Evolutionary conservation across 257 asterid genomes (phyloP).

Genomic region (Solanum pinnatisectum): DNA sequence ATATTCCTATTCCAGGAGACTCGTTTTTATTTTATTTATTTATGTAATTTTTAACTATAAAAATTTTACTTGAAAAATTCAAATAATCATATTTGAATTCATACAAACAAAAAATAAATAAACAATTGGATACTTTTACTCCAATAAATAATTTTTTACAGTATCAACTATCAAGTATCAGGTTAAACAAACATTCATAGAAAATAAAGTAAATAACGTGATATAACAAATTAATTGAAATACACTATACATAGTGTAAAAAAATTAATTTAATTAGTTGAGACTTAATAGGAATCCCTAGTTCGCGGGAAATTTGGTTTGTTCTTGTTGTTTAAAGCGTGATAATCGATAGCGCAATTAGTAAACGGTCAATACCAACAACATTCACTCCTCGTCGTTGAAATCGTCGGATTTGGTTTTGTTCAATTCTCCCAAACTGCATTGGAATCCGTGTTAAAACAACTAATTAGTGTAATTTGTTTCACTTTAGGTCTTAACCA

Average conservation of each 20-base stretch:
- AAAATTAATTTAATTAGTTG: not conserved
- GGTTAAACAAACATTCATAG: not conserved
- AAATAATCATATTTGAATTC: not conserved
- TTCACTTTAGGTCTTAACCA: not conserved
- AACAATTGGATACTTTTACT: not conserved
- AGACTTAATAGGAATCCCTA: not conserved
- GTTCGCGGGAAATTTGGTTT: not conserved
- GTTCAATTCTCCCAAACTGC: not conserved
- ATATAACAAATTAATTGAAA: not conserved
- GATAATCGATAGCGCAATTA: not conserved
- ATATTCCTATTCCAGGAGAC: not conserved
- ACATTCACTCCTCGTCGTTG: not conserved
- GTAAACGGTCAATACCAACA: not conserved
- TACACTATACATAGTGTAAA: not conserved
- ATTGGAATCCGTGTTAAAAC: not conserved
- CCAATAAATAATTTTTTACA: not conserved
- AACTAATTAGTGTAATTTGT: not conserved
- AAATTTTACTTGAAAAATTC: not conserved
- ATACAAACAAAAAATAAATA: too few relatives aligned
- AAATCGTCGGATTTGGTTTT: not conserved
- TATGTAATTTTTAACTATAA: not conserved
- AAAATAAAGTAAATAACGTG: not conserved
- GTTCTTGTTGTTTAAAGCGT: not conserved
- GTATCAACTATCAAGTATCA: too few relatives aligned
- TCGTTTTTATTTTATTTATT: not conserved